phyloP scores from a whole-genome alignment of 192 early-diverging fungal species.

The Dissophora ornata region DNA sequence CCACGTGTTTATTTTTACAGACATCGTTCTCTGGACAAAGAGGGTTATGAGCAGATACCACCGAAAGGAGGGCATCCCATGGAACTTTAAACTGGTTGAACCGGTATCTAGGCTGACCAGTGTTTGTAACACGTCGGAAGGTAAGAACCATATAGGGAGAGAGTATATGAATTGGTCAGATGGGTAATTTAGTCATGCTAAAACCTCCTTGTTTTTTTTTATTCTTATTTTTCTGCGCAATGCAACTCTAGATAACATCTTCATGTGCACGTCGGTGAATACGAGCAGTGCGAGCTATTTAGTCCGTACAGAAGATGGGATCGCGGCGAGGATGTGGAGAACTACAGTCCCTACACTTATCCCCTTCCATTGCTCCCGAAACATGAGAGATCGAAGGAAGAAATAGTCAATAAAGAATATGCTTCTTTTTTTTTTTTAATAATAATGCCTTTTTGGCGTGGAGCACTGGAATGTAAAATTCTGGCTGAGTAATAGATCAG shows the following conservation, averaged over 20 bases:
- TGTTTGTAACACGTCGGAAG: conserved; percentile 41
- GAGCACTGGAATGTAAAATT: too few species aligned
- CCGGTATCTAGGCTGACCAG: conserved; percentile 44
- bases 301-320: conserved; percentile 43
- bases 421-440: too few species aligned
- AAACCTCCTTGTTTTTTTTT: neutral
- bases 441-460: too few species aligned
- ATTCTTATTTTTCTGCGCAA: neutral
- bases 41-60: conserved; percentile 49
- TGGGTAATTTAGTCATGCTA: neutral
- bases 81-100: conserved; percentile 50
- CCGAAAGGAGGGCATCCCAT: conserved; percentile 44
- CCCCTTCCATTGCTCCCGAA: conserved; percentile 50
- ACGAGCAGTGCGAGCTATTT: conserved; percentile 45
- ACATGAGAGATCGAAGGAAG: conserved; percentile 13
- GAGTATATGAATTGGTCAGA: neutral
- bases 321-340: conserved; percentile 45
- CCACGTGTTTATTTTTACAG: conserved; percentile 52
- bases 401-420: too few species aligned
- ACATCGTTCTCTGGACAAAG: conserved; percentile 50
- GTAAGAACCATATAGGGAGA: too few species aligned
- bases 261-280: conserved; percentile 40
- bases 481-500: too few species aligned
- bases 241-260: conserved; percentile 30
- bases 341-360: conserved; percentile 46